phyloP scores from a whole-genome alignment of 2,329 filamentous ascomycete species.

The Epicoccum nigrum region DNA sequence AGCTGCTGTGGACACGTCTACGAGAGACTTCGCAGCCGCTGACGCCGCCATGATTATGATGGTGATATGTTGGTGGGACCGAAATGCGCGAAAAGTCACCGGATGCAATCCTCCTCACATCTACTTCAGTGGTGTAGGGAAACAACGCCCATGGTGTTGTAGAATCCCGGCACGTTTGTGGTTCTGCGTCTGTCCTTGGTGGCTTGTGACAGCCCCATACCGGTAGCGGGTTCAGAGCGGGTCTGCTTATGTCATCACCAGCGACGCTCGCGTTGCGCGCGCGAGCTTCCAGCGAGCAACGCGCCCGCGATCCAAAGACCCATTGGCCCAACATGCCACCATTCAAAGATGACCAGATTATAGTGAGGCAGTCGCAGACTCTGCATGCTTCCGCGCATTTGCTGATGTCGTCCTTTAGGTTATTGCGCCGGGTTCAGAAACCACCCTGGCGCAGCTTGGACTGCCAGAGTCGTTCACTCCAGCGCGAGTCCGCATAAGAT shows the following conservation, averaged over 20 bases:
- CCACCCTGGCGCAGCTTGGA: constrained; percentile 88
- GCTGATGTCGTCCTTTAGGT: constrained; percentile 50
- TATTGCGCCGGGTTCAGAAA: constrained; percentile 84
- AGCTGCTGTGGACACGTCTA: constrained; percentile 29
- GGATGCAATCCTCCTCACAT: constrained; percentile 4
- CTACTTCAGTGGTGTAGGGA: constrained; percentile 9
- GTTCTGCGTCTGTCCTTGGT: constrained; percentile 18
- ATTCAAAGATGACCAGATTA: constrained; percentile 55
- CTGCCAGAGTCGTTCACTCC: constrained; percentile 90
- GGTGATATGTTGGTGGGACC: constrained; percentile 4
- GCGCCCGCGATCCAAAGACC: constrained; percentile 17
- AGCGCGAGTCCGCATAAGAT: constrained; percentile 82
- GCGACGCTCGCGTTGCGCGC: constrained; percentile 16
- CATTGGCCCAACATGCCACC: constrained; percentile 49
- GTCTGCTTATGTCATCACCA: constrained; percentile 13
- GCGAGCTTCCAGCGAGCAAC: constrained; percentile 13
- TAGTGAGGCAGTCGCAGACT: constrained; percentile 34
- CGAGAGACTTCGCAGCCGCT: constrained; percentile 28
- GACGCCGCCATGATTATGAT: constrained; percentile 34
- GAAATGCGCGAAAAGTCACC: constrained; percentile 4
- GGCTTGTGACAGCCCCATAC: constrained; percentile 25
- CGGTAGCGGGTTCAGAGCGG: constrained; percentile 12
- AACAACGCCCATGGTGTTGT: constrained; percentile 26
- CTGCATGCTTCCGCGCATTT: constrained; percentile 19
- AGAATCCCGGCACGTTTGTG: constrained; percentile 28